Conservation (phyloP, 805 yeast genomes). For the Kluyveromyces nonfermentans region DNA sequence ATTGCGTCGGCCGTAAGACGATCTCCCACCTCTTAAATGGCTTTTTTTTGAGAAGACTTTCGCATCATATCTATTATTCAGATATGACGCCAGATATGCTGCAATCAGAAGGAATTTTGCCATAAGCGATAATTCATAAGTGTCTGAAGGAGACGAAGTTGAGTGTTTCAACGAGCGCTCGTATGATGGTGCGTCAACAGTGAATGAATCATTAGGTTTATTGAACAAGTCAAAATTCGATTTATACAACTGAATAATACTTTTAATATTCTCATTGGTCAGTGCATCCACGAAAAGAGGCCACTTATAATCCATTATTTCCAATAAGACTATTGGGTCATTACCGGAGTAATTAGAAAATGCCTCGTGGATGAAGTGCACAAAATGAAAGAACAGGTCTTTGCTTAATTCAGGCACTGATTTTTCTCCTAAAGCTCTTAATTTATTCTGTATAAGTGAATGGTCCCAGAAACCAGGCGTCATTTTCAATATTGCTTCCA, state of each 20-base stretch:
- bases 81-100: constrained; percentile 74
- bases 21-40: constrained; percentile 37
- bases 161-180: not conserved
- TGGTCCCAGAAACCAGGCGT: constrained; percentile 11
- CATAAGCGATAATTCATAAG: constrained; percentile 44
- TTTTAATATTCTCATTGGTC: constrained; percentile 13
- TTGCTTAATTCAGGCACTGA: constrained; percentile 5
- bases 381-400: constrained; percentile 15
- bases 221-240: constrained; percentile 22
- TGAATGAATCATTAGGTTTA: constrained; percentile 28
- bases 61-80: constrained; percentile 60
- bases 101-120: constrained; percentile 72
- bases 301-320: constrained; percentile 27
- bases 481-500: constrained; percentile 17
- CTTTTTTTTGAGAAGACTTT: constrained; percentile 51
- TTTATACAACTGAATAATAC: constrained; percentile 25
- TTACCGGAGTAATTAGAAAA: constrained; percentile 28
- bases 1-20: constrained; percentile 33
- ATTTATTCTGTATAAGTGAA: constrained; percentile 5
- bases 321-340: constrained; percentile 18
- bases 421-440: constrained; percentile 7
- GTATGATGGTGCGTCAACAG: constrained; percentile 8
- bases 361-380: constrained; percentile 23
- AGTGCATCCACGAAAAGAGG: constrained; percentile 13
- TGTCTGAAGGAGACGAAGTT: constrained; percentile 1